These are phyloP conservation scores for Talaromyces verruculosus DNA, from an alignment of 2,329 filamentous ascomycete species.

Conservation along the genomic window DNA sequence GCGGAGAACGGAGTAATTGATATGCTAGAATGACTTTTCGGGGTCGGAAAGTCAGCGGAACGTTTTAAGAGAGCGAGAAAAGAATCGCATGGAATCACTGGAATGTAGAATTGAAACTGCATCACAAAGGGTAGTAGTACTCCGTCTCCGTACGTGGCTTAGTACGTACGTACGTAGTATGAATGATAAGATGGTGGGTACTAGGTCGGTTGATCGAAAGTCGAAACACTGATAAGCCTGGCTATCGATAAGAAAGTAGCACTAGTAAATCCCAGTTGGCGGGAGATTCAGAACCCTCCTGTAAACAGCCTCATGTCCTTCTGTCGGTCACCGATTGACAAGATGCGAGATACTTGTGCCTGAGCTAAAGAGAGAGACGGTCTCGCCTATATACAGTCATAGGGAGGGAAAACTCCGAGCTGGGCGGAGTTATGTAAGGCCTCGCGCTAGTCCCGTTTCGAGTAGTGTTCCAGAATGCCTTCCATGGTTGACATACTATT, in stretches of 20 bases:
- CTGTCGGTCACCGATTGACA: neutral
- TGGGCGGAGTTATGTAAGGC: neutral
- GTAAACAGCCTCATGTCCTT: neutral
- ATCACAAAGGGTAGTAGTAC: conserved; percentile 3
- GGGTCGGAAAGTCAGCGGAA: neutral
- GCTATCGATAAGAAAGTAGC: conserved; percentile 6
- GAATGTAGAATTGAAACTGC: conserved; percentile 2
- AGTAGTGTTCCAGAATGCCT: conserved; percentile 13
- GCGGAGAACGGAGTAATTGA: conserved; percentile 2
- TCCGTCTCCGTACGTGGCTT: conserved; percentile 1
- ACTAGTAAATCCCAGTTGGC: neutral
- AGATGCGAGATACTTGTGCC: too few relatives aligned
- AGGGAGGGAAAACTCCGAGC: conserved; percentile 4
- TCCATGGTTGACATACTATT: conserved; percentile 4
- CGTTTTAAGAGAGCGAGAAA: neutral
- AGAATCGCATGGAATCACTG: neutral
- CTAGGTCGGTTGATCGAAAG: neutral
- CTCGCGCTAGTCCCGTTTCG: conserved; percentile 5
- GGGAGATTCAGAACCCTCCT: neutral
- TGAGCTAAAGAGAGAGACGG: neutral
- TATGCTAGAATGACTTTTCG: neutral
- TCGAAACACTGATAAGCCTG: neutral
- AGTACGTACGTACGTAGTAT: neutral
- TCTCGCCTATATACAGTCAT: neutral
- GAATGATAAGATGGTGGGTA: neutral